Conservation (phyloP, 176 grass and related monocot genomes). For the Puccinellia tenuiflora region DNA sequence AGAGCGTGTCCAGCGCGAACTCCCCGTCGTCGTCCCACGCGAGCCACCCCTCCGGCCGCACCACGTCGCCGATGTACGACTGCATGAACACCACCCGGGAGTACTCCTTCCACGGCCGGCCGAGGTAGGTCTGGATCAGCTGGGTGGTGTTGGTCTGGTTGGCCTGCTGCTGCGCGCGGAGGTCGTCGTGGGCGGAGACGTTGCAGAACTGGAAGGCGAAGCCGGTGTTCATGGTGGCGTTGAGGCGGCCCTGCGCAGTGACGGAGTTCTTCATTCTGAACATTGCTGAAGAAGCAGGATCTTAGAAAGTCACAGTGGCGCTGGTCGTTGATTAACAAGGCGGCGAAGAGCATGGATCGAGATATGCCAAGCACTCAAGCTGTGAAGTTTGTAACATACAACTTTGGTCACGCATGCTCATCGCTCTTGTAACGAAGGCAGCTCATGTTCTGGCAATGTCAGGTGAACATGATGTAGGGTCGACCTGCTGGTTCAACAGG, state of each 20-base stretch:
- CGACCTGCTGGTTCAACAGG: no score
- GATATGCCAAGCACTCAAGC: no score
- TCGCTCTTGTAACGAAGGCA: no score
- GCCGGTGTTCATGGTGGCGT: constrained; percentile 61
- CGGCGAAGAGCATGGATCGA: no score
- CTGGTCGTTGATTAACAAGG: constrained; percentile 75
- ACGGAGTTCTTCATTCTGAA: constrained; percentile 76
- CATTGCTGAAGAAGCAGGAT: constrained; percentile 28
- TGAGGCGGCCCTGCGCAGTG: constrained; percentile 59
- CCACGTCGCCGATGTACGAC: constrained; percentile 36
- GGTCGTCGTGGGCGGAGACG: constrained; percentile 43
- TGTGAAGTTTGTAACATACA: no score
- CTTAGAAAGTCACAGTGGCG: no score
- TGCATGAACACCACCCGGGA: constrained; percentile 62
- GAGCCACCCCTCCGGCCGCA: constrained; percentile 60
- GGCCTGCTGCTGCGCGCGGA: neutral
- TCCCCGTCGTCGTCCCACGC: constrained; percentile 48
- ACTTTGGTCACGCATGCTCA: no score
- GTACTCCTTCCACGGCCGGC: constrained; percentile 62
- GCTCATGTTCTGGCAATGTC: no score
- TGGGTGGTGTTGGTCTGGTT: neutral
- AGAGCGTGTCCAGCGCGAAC: constrained; percentile 46
- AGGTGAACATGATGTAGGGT: no score
- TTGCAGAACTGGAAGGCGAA: constrained; percentile 83
- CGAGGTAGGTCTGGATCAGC: constrained; percentile 42